Conservation (phyloP, 768 basidiomycete genomes). For the Suillus luteus region DNA sequence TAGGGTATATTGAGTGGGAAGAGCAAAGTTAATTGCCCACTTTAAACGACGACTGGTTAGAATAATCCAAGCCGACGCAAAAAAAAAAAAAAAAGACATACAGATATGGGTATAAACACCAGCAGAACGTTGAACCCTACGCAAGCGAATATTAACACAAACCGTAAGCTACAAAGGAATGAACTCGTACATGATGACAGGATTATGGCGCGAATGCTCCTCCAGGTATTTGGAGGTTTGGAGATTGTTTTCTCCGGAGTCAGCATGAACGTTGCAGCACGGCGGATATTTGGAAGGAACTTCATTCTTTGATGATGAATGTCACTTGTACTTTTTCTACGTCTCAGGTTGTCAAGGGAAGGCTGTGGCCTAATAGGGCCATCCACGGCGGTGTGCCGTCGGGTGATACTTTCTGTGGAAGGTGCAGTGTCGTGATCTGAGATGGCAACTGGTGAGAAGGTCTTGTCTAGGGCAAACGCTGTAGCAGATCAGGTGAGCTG, state of each 20-base stretch:
- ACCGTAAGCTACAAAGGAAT: neutral
- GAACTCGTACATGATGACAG: constrained; percentile 54
- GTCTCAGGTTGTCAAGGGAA: neutral
- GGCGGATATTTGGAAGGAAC: constrained; percentile 18
- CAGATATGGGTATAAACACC: constrained; percentile 72
- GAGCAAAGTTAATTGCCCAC: constrained; percentile 74
- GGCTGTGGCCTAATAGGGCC: neutral
- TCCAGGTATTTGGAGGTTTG: constrained; percentile 43
- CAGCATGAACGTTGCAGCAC: constrained; percentile 34
- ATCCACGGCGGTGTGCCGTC: neutral
- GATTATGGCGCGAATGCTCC: constrained; percentile 56
- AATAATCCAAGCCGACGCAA: constrained; percentile 4
- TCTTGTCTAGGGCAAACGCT: neutral
- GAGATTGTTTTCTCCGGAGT: constrained; percentile 40
- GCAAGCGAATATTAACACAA: constrained; percentile 11
- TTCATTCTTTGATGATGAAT: constrained; percentile 9
- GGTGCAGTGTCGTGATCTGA: neutral
- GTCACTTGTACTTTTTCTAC: constrained; percentile 11
- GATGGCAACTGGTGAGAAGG: neutral
- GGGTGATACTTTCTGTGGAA: neutral
- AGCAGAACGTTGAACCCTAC: constrained; percentile 73
- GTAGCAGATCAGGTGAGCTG: neutral
- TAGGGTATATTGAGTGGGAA: constrained; percentile 54
- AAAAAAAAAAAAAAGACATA: constrained; percentile 26
- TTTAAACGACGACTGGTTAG: constrained; percentile 29